phyloP scores from a whole-genome alignment of 1,139 yeast species.

The Taiozyma sp. region DNA sequence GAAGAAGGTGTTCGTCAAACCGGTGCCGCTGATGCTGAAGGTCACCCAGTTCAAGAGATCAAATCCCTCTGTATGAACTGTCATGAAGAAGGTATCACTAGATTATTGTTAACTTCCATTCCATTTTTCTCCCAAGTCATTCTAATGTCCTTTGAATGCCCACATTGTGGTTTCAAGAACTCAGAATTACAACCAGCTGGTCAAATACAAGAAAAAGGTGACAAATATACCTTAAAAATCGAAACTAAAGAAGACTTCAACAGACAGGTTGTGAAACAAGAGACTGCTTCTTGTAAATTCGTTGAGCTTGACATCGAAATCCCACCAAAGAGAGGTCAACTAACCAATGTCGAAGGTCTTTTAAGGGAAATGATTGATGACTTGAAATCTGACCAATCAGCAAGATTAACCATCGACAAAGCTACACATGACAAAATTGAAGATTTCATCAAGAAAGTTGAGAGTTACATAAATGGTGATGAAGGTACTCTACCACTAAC shows the following conservation, averaged over 20 bases:
- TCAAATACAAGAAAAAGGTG: slow-evolving; percentile 80
- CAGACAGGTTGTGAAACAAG: slow-evolving; percentile 91
- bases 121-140: slow-evolving; percentile 92
- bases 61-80: slow-evolving; percentile 97
- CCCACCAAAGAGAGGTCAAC: slow-evolving; percentile 91
- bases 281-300: slow-evolving; percentile 77
- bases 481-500: slow-evolving; percentile 72
- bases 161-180: slow-evolving; percentile 89
- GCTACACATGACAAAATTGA: slow-evolving; percentile 72
- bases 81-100: slow-evolving; percentile 75
- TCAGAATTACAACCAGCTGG: slow-evolving; percentile 95
- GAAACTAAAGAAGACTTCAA: slow-evolving; percentile 72
- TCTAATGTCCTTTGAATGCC: slow-evolving; percentile 92
- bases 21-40: slow-evolving; percentile 76
- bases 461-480: slow-evolving; percentile 55
- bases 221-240: slow-evolving; percentile 63
- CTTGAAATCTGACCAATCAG: slow-evolving; percentile 72
- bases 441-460: slow-evolving; percentile 56
- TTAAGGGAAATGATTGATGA: slow-evolving; percentile 82
- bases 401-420: slow-evolving; percentile 68
- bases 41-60: slow-evolving; percentile 95
- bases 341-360: slow-evolving; percentile 89
- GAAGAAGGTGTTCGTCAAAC: slow-evolving; percentile 39
- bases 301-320: slow-evolving; percentile 87
- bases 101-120: slow-evolving; percentile 78